Evolutionary conservation across 495 filamentous ascomycete species (phyloP).

Genomic region (Pyronema omphalodes): DNA sequence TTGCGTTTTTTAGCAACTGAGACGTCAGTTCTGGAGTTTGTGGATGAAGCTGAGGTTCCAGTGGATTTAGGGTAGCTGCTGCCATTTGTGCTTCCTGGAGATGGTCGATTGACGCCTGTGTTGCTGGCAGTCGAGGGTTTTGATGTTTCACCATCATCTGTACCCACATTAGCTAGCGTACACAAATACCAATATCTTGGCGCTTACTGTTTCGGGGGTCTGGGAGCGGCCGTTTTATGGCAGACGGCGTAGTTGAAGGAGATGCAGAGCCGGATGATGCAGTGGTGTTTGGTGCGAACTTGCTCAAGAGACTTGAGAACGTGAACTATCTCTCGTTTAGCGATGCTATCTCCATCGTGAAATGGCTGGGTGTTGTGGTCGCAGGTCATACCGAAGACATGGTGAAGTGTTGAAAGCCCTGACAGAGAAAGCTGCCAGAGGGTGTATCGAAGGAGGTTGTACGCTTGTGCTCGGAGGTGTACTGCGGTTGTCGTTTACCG

Average conservation of each 20-base stretch:
- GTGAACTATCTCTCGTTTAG: conserved; percentile 12
- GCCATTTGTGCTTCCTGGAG: neutral
- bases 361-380: too few species aligned
- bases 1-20: conserved; percentile 15
- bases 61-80: conserved; percentile 1
- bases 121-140: neutral
- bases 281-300: conserved; percentile 11
- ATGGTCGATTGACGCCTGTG: neutral
- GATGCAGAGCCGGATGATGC: neutral
- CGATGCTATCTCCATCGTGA: too few species aligned
- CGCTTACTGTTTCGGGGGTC: conserved; percentile 7
- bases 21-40: conserved; percentile 8
- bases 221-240: conserved; percentile 3
- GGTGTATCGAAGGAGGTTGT: too few species aligned
- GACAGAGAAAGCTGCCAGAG: too few species aligned
- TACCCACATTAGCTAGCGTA: neutral
- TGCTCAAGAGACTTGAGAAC: conserved; percentile 21
- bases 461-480: too few species aligned
- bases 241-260: neutral
- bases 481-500: too few species aligned
- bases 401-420: too few species aligned
- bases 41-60: conserved; percentile 1
- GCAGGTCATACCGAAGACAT: too few species aligned
- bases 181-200: conserved; percentile 3
- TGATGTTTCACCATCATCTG: neutral